A percentile compares a stretch with the other conserved stretches of the same genome.
phyloP scores from a whole-genome alignment of 257 asterid genomes.

The Eucommia ulmoides region DNA sequence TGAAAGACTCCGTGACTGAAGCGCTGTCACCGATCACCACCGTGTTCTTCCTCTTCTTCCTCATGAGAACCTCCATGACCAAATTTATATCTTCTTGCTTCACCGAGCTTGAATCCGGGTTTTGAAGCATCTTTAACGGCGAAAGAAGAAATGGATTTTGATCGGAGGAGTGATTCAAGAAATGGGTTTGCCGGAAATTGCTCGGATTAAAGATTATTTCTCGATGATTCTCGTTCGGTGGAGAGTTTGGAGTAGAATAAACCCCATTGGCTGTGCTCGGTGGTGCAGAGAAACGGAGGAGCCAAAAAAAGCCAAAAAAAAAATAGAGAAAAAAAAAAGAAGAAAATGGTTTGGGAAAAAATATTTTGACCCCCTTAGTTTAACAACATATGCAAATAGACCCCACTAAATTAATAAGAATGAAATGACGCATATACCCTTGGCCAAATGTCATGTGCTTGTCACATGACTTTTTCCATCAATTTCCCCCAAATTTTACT shows the following conservation, averaged over 20 bases:
- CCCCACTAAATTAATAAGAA: too few relatives aligned
- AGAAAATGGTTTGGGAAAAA: too few relatives aligned
- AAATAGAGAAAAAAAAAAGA: too few relatives aligned
- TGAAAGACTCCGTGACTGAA: conserved; percentile 27
- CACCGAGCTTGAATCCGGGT: conserved; percentile 6
- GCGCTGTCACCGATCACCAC: conserved; percentile 45
- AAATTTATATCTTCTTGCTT: conserved; percentile 24
- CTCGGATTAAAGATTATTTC: conserved; percentile 9
- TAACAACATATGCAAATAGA: too few relatives aligned
- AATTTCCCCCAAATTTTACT: too few relatives aligned
- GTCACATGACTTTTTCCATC: too few relatives aligned
- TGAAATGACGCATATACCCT: too few relatives aligned
- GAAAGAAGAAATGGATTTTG: conserved; percentile 26
- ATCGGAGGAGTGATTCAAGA: conserved; percentile 10
- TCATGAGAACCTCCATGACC: conserved; percentile 26
- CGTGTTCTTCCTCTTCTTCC: conserved; percentile 24
- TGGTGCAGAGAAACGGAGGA: too few relatives aligned
- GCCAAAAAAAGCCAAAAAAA: too few relatives aligned
- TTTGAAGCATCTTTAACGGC: conserved; percentile 17
- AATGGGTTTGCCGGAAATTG: conserved; percentile 19
- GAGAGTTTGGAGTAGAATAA: conserved; percentile 60
- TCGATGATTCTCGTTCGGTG: conserved; percentile 20
- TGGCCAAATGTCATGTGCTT: too few relatives aligned
- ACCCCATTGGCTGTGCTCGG: too few relatives aligned
- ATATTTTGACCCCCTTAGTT: too few relatives aligned